phyloP scores from a whole-genome alignment of 2,329 filamentous ascomycete species.

The Penicillium oxalicum region DNA sequence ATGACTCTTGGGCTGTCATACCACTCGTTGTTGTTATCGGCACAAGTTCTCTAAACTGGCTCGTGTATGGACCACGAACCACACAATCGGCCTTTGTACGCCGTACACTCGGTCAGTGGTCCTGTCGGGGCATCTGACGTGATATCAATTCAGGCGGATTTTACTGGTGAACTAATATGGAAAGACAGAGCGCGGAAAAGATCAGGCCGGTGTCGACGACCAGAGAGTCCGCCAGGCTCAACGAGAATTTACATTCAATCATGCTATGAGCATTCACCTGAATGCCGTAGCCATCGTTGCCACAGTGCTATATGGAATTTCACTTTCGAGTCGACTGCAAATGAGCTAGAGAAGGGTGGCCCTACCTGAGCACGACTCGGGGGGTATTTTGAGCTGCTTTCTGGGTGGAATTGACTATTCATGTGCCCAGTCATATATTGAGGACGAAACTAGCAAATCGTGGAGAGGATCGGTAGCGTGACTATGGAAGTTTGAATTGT shows the following conservation, averaged over 20 bases:
- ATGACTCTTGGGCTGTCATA: constrained; percentile 18
- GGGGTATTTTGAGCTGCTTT: no score
- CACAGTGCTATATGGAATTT: constrained; percentile 26
- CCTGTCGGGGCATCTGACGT: background rate
- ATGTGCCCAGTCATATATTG: no score
- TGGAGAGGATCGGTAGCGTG: no score
- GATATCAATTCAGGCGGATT: no score
- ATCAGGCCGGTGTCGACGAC: background rate
- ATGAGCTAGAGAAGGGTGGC: background rate
- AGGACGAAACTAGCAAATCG: no score
- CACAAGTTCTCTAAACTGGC: constrained; percentile 33
- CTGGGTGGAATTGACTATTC: no score
- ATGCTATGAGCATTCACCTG: constrained; percentile 42
- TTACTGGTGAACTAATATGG: background rate
- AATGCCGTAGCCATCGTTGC: constrained; percentile 36
- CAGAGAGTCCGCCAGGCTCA: constrained; percentile 20
- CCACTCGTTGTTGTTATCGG: constrained; percentile 27
- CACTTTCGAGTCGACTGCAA: constrained; percentile 15
- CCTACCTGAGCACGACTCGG: no score
- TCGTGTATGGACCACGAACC: constrained; percentile 33
- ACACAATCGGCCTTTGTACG: constrained; percentile 31
- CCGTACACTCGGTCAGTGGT: constrained; percentile 15
- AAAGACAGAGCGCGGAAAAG: constrained; percentile 5
- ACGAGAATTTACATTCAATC: constrained; percentile 30
- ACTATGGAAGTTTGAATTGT: no score